These are phyloP conservation scores for Macrophomina tecta DNA, from an alignment of 2,329 filamentous ascomycete genomes.

Conservation along the genomic window DNA sequence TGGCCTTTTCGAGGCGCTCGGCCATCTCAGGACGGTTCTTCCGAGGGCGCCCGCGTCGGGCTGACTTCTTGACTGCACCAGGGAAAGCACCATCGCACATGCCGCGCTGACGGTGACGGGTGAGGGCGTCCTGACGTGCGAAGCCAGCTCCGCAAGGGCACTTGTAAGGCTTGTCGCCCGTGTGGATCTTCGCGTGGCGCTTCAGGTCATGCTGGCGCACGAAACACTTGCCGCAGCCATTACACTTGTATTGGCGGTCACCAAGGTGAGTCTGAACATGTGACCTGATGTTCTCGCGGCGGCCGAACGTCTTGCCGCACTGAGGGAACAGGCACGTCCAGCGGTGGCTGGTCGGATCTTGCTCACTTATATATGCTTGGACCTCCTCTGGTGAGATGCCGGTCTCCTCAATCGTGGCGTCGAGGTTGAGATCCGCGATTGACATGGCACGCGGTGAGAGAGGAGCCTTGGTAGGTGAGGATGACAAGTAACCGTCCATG, in stretches of 20 bases:
- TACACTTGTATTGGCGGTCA: conserved; percentile 93
- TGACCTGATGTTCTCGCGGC: conserved; percentile 98
- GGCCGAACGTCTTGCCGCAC: conserved; percentile 90
- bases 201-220: conserved; percentile 97
- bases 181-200: conserved; percentile 96
- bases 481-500: conserved; percentile 32
- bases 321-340: conserved; percentile 64
- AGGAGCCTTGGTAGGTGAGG: conserved; percentile 28
- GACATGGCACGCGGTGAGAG: conserved; percentile 51
- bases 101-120: conserved; percentile 89
- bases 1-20: conserved; percentile 62
- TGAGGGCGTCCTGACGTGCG: conserved; percentile 92
- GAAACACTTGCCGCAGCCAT: conserved; percentile 92
- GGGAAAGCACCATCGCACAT: conserved; percentile 97
- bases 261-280: conserved; percentile 98
- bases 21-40: conserved; percentile 67
- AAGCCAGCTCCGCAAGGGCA: conserved; percentile 96
- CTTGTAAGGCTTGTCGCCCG: conserved; percentile 91
- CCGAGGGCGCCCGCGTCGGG: conserved; percentile 70
- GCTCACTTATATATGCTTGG: conserved; percentile 55
- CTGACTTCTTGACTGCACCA: conserved; percentile 71
- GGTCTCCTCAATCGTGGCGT: conserved; percentile 73
- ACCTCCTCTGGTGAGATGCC: conserved; percentile 84
- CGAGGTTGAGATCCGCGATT: conserved; percentile 59
- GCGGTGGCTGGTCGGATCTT: conserved; percentile 49